Evolutionary conservation across 768 basidiomycete species (phyloP).

Genomic region (Leccinum boreale): DNA sequence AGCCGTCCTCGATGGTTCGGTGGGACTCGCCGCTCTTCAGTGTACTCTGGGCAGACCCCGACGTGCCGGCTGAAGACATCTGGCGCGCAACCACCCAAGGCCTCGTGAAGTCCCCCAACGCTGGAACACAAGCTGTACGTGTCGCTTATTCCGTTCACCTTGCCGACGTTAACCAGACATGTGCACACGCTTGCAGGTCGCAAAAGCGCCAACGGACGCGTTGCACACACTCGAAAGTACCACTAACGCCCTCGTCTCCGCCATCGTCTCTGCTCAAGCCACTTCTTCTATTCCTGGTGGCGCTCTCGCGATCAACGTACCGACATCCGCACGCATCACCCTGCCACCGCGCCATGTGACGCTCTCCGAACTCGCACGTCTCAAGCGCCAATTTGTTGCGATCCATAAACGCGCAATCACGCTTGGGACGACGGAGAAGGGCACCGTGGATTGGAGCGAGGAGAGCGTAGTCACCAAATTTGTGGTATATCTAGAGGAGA

Average conservation of each 20-base stretch:
- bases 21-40: slow-evolving; percentile 98
- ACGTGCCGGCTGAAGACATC: slow-evolving; percentile 63
- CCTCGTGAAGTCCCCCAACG: slow-evolving; percentile 81
- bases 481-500: slow-evolving; percentile 68
- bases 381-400: slow-evolving; percentile 88
- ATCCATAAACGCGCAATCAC: slow-evolving; percentile 89
- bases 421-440: slow-evolving; percentile 75
- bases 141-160: not conserved
- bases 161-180: not conserved
- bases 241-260: slow-evolving; percentile 64
- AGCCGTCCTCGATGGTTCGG: slow-evolving; percentile 96
- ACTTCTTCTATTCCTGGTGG: slow-evolving; percentile 49
- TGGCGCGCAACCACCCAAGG: slow-evolving; percentile 82
- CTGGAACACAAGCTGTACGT: slow-evolving; percentile 72
- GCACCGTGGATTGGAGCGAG: slow-evolving; percentile 74
- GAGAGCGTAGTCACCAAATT: slow-evolving; percentile 69
- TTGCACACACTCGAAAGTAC: slow-evolving; percentile 83
- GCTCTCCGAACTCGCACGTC: slow-evolving; percentile 81
- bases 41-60: slow-evolving; percentile 68
- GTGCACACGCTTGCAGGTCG: slow-evolving; percentile 42
- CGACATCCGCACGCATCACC: slow-evolving; percentile 48
- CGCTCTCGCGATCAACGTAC: slow-evolving; percentile 23
- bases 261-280: slow-evolving; percentile 64
- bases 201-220: slow-evolving; percentile 85
- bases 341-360: slow-evolving; percentile 74